phyloP scores from a whole-genome alignment of 805 yeast species.

The Spathaspora gorwiae region DNA sequence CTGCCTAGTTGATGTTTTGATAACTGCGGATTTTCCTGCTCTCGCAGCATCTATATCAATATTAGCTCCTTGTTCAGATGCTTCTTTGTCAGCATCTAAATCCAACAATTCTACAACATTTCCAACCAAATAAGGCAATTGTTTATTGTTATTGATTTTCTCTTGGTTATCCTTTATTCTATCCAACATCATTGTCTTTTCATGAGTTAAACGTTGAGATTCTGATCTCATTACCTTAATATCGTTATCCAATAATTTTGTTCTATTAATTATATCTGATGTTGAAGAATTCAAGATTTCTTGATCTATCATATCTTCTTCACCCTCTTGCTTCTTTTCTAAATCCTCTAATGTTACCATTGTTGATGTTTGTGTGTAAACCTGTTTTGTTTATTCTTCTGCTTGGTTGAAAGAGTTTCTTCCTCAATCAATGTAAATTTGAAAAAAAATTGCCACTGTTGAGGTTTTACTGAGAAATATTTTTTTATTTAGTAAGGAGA shows the following conservation, averaged over 20 bases:
- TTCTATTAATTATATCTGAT: constrained; percentile 77
- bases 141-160: constrained; percentile 91
- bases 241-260: constrained; percentile 87
- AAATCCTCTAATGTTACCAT: constrained; percentile 88
- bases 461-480: no score
- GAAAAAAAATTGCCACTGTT: no score
- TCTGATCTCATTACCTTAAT: constrained; percentile 93
- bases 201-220: constrained; percentile 84
- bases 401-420: no score
- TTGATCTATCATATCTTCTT: constrained; percentile 64
- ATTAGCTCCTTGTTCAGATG: constrained; percentile 89
- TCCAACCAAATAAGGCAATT: constrained; percentile 92
- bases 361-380: neutral
- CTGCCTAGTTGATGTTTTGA: constrained; percentile 95
- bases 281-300: constrained; percentile 79
- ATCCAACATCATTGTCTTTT: constrained; percentile 86
- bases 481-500: no score
- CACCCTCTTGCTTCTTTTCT: constrained; percentile 44
- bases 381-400: no score
- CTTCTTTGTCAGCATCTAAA: constrained; percentile 77
- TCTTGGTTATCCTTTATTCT: constrained; percentile 94
- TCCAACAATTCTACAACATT: constrained; percentile 93
- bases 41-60: constrained; percentile 89
- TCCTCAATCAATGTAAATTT: no score
- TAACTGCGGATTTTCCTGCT: constrained; percentile 95